These are phyloP conservation scores for Harringtonia lauricola DNA, from an alignment of 2,329 filamentous ascomycete genomes.

Conservation along the genomic window DNA sequence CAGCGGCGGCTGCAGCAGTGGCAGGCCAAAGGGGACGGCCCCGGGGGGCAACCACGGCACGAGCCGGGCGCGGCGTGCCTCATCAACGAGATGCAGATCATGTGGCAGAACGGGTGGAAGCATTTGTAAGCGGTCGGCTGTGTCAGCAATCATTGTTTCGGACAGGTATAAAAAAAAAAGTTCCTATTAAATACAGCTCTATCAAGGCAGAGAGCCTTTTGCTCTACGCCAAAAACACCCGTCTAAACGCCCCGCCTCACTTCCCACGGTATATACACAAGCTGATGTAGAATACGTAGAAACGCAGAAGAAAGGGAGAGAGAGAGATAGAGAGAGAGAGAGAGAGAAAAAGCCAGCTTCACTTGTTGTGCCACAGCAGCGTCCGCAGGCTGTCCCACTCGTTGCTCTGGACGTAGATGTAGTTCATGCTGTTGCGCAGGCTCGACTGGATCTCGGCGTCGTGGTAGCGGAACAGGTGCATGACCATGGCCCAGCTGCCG, in stretches of 20 bases:
- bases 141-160: neutral
- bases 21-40: conserved; percentile 21
- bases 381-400: conserved; percentile 80
- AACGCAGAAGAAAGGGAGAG: neutral
- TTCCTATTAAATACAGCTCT: no score
- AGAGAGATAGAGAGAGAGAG: neutral
- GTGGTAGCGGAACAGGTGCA: conserved; percentile 91
- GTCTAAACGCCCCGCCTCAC: no score
- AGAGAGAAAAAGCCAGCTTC: conserved; percentile 5
- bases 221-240: neutral
- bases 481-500: conserved; percentile 83
- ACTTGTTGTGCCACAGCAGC: conserved; percentile 76
- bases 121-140: conserved; percentile 30
- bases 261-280: no score
- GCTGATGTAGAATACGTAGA: no score
- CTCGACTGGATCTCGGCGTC: conserved; percentile 86
- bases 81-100: conserved; percentile 49
- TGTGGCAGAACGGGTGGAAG: conserved; percentile 47
- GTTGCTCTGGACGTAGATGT: conserved; percentile 87
- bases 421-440: conserved; percentile 89
- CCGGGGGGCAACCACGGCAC: conserved; percentile 17
- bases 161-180: neutral
- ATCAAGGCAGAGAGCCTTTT: no score
- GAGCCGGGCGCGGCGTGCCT: conserved; percentile 39
- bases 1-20: conserved; percentile 28